Conservation (phyloP, 768 basidiomycete genomes). For the Nidularia sp. region DNA sequence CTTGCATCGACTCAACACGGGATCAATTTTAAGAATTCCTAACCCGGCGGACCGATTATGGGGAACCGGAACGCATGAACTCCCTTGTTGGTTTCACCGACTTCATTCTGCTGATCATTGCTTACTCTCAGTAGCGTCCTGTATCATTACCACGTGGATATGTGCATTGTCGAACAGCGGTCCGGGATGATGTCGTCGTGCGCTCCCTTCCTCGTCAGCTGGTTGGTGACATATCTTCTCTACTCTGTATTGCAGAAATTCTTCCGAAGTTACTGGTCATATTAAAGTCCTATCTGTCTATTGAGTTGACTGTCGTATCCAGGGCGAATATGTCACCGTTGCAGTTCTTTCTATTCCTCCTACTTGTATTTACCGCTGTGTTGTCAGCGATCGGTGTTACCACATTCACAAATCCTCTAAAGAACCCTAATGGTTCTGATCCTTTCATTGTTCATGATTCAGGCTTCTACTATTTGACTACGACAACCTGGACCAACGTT, state of each 20-base stretch:
- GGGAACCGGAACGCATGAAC: not conserved
- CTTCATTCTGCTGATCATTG: not conserved
- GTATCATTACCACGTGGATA: not conserved
- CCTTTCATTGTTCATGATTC: constrained; percentile 10
- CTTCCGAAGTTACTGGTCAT: not conserved
- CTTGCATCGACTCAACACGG: not conserved
- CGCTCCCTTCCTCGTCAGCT: too few relatives aligned
- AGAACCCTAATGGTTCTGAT: constrained; percentile 7
- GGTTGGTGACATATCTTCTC: too few relatives aligned
- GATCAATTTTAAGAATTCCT: not conserved
- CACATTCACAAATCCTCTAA: constrained; percentile 7
- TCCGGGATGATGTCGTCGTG: too few relatives aligned
- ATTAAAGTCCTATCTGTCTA: not conserved
- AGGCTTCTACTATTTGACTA: constrained; percentile 12
- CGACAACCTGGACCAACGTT: constrained; percentile 12
- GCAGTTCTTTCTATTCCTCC: not conserved
- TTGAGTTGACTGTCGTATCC: not conserved
- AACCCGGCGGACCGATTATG: too few relatives aligned
- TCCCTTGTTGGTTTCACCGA: not conserved
- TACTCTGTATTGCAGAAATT: too few relatives aligned
- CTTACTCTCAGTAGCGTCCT: not conserved
- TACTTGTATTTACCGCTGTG: not conserved
- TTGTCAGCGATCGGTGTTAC: not conserved
- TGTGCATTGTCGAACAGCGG: too few relatives aligned
- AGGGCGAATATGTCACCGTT: not conserved